Base-by-base conservation (phyloP, 148 eudicot species). In the Camellia japonica region DNA sequence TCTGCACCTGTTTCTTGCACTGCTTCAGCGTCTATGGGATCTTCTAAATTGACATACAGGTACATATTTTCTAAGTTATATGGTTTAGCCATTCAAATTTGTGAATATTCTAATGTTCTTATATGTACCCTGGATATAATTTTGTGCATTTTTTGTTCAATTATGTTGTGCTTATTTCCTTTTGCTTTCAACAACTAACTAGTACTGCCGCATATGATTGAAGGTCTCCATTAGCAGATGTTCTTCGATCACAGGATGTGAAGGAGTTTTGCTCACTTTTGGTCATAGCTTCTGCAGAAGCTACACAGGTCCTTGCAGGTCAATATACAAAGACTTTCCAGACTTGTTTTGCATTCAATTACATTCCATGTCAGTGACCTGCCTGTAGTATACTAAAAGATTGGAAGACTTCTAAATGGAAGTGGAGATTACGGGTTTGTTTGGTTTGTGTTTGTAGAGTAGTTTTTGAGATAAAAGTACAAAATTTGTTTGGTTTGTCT, bases 241-340 rank as follows among this genome's bases (percentile, higher is more conserved):
- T 87, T 75, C 77, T 90, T 78, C 86, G 84, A 77, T 62, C 83
- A 71, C 80, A 85, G 84, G 80, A 87, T 59, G 88, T 90, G 72
- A 84, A 87, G 81, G 88, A 91, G 79, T 84, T 93, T 79, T 93
- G 94, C 84, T 84, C 90, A 43, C 80, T 86, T 85, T 86, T 93
- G 88, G 90, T 93, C 51, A 61, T 80, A 60, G 79, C 83, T 82
- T 88, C 97, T 74, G 79, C 88, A 82, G 87, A 87, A 82, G 87
- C 91, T 60, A 84, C 89, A 55, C 74, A 79, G 65, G 61, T 70
- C 69, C 70, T 81, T 76, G 68, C 86, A 89, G 93, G 93, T 88
- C 79, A 46, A 74, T 83, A 68, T 63, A 76, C 72, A 77, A 14
- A 59, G 1, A 0, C 38, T 68, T 20, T 77, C 14, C 59, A 3